phyloP scores from a whole-genome alignment of 2,329 filamentous ascomycete species.

The Didymella segeticola region DNA sequence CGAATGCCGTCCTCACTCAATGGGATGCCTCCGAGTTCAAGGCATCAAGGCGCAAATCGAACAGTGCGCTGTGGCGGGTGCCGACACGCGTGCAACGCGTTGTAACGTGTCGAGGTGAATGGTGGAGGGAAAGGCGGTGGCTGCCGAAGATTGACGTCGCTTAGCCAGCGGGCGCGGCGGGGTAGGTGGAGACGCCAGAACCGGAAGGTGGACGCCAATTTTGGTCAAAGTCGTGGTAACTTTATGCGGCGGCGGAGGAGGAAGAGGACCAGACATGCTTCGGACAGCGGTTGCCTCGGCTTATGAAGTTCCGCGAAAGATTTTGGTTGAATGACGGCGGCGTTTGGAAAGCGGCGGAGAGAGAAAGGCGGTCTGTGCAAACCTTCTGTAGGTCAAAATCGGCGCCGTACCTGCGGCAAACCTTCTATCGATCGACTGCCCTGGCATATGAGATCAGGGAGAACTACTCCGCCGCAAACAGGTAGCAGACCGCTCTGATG shows the following conservation, averaged over 20 bases:
- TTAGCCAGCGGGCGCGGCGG: constrained; percentile 17
- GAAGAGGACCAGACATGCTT: not conserved
- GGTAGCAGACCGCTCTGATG: not conserved
- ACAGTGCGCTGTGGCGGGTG: constrained; percentile 17
- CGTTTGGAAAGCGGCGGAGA: constrained; percentile 6
- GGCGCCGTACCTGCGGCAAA: constrained; percentile 15
- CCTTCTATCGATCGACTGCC: constrained; percentile 7
- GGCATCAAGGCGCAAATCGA: constrained; percentile 20
- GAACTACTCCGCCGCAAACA: constrained; percentile 8
- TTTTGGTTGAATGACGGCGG: constrained; percentile 16
- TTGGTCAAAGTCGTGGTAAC: constrained; percentile 6
- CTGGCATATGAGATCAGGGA: not conserved
- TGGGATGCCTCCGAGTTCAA: constrained; percentile 6
- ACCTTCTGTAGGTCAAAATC: constrained; percentile 11
- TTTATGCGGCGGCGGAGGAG: constrained; percentile 5
- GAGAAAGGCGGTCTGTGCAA: constrained; percentile 9
- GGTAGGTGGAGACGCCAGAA: constrained; percentile 19
- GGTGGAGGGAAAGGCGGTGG: constrained; percentile 20
- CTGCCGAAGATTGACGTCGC: constrained; percentile 19
- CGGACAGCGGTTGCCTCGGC: constrained; percentile 7
- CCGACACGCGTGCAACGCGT: constrained; percentile 18
- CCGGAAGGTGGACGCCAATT: constrained; percentile 13
- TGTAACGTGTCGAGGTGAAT: constrained; percentile 21
- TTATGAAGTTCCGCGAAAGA: constrained; percentile 7
- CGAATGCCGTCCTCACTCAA: constrained; percentile 15